phyloP scores from a whole-genome alignment of 2,329 filamentous ascomycete species.

The Fusarium sulawesiense region DNA sequence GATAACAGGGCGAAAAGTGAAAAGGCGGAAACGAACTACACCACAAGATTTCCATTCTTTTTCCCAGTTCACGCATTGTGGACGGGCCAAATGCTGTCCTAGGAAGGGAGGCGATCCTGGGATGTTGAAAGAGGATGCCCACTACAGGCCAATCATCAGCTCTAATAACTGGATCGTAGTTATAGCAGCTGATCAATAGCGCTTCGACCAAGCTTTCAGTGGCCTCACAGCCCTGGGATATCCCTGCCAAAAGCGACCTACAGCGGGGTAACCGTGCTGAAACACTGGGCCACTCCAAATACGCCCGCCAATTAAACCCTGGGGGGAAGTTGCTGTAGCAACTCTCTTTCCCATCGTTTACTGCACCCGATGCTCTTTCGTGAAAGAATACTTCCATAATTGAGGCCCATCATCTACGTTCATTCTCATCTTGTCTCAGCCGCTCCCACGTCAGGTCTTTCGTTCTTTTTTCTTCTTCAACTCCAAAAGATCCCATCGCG shows the following conservation, averaged over 20 bases:
- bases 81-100: constrained; percentile 35
- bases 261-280: constrained; percentile 44
- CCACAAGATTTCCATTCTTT: constrained; percentile 19
- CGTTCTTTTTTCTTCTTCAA: constrained; percentile 26
- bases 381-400: constrained; percentile 41
- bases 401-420: constrained; percentile 20
- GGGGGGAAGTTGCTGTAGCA: constrained; percentile 41
- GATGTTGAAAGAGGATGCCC: constrained; percentile 7
- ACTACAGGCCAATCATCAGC: constrained; percentile 22
- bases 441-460: constrained; percentile 26
- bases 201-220: constrained; percentile 37
- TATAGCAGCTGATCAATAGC: constrained; percentile 34
- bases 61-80: constrained; percentile 27
- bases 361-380: constrained; percentile 18
- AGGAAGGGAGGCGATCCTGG: constrained; percentile 18
- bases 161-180: constrained; percentile 17
- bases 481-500: constrained; percentile 15
- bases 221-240: constrained; percentile 29
- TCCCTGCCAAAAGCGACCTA: constrained; percentile 37
- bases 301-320: constrained; percentile 35
- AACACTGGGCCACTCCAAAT: constrained; percentile 39
- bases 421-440: constrained; percentile 41
- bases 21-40: constrained; percentile 19
- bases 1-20: constrained; percentile 20
- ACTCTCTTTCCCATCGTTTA: constrained; percentile 27